phyloP scores from a whole-genome alignment of 345 rosid species.

The Salix dunnii region DNA sequence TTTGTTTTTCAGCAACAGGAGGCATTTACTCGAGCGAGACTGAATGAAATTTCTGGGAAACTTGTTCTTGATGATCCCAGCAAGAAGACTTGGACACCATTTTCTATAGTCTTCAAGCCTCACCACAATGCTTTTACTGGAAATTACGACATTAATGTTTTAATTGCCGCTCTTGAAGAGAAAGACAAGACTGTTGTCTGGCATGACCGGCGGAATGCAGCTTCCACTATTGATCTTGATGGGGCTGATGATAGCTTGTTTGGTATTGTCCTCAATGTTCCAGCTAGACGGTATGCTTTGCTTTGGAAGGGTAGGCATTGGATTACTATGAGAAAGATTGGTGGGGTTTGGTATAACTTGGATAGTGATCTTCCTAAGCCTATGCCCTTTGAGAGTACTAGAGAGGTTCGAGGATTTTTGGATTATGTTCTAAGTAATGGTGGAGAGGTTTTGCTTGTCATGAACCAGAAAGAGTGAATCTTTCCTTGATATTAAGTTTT shows the following conservation, averaged over 20 bases:
- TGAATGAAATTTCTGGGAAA: slow-evolving; percentile 59
- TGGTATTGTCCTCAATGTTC: slow-evolving; percentile 77
- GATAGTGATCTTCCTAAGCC: slow-evolving; percentile 74
- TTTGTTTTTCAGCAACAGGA: slow-evolving; percentile 47
- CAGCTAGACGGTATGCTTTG: slow-evolving; percentile 62
- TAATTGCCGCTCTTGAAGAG: slow-evolving; percentile 66
- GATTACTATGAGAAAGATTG: slow-evolving; percentile 67
- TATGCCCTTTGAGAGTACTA: slow-evolving; percentile 32
- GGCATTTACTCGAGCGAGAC: slow-evolving; percentile 56
- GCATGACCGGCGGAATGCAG: slow-evolving; percentile 71
- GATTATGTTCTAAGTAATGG: slow-evolving; percentile 49
- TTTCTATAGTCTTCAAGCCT: slow-evolving; percentile 68
- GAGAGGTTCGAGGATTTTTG: slow-evolving; percentile 53
- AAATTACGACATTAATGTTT: slow-evolving; percentile 80
- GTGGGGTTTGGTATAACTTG: slow-evolving; percentile 82
- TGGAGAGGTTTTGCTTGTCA: slow-evolving; percentile 69
- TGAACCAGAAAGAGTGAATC: slow-evolving; percentile 25
- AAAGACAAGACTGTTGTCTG: slow-evolving; percentile 62
- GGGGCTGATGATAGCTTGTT: slow-evolving; percentile 34
- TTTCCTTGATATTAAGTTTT: not conserved
- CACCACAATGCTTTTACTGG: slow-evolving; percentile 78
- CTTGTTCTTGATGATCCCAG: slow-evolving; percentile 58
- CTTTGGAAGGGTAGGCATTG: slow-evolving; percentile 89
- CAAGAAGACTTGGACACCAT: slow-evolving; percentile 60
- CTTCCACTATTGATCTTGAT: slow-evolving; percentile 57